Evolutionary conservation across 768 basidiomycete species (phyloP).

Genomic region (Termitomyces sp.): DNA sequence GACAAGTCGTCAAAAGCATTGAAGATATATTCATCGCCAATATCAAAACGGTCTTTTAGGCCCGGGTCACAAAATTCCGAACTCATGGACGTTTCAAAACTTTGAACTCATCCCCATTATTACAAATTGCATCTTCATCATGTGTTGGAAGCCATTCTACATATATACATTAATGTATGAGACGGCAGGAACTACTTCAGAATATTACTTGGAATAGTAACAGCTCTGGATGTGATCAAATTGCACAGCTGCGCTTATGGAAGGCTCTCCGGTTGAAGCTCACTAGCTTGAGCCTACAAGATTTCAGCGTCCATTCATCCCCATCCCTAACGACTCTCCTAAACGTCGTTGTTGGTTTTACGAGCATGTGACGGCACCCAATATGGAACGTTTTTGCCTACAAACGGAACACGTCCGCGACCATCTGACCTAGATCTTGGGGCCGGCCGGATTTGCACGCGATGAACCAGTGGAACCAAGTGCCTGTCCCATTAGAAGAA

Average conservation of each 20-base stretch:
- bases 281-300: neutral
- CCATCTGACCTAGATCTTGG: too few relatives aligned
- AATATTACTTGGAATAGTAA: neutral
- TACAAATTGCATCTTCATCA: neutral
- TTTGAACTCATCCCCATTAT: neutral
- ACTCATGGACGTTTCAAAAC: neutral
- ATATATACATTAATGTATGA: neutral
- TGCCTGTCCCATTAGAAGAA: too few relatives aligned
- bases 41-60: neutral
- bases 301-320: slow-evolving; percentile 33
- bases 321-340: slow-evolving; percentile 53
- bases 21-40: neutral
- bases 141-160: neutral
- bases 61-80: neutral
- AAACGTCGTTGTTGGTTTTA: slow-evolving; percentile 56
- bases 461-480: too few relatives aligned
- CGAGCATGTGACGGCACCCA: slow-evolving; percentile 28
- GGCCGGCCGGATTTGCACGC: too few relatives aligned
- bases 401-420: too few relatives aligned
- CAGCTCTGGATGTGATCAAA: neutral
- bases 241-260: neutral
- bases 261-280: too few relatives aligned
- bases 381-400: too few relatives aligned
- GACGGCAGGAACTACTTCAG: neutral
- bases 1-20: neutral